These are phyloP conservation scores for Schizonepeta tenuifolia DNA, from an alignment of 257 asterid species.

Conservation along the genomic window DNA sequence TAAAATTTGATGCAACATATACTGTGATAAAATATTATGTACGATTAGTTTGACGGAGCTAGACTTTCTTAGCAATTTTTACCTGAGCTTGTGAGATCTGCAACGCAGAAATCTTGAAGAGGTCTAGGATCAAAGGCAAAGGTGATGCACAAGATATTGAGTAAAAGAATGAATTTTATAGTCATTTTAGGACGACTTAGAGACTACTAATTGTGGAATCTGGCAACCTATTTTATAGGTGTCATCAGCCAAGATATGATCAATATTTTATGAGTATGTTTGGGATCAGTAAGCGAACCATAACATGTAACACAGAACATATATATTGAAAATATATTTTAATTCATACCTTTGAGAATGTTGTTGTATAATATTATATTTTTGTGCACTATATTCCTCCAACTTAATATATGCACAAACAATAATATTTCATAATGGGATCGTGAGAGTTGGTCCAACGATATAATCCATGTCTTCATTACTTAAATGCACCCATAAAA, in stretches of 20 bases:
- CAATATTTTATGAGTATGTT: too few species aligned
- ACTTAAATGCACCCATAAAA: not conserved
- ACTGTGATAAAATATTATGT: too few species aligned
- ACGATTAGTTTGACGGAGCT: too few species aligned
- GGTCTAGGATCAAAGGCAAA: conserved; percentile 38
- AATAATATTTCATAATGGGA: not conserved
- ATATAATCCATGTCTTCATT: not conserved
- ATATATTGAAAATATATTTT: too few species aligned
- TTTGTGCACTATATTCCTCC: not conserved
- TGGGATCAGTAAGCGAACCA: not conserved
- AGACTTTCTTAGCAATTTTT: not conserved
- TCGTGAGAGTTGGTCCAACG: not conserved
- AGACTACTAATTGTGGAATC: not conserved
- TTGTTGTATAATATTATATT: not conserved
- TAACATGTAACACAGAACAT: not conserved
- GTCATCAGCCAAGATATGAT: not conserved
- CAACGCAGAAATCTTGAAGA: conserved; percentile 31
- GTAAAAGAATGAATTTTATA: not conserved
- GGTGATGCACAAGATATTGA: conserved; percentile 12
- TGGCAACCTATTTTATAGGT: not conserved
- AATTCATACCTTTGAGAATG: not conserved
- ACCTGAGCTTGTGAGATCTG: conserved; percentile 35
- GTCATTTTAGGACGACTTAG: not conserved
- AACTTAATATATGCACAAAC: not conserved
- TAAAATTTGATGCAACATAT: not conserved